Conservation (phyloP, 371 early-diverging fungal genomes). For the Fennellomyces sp. region DNA sequence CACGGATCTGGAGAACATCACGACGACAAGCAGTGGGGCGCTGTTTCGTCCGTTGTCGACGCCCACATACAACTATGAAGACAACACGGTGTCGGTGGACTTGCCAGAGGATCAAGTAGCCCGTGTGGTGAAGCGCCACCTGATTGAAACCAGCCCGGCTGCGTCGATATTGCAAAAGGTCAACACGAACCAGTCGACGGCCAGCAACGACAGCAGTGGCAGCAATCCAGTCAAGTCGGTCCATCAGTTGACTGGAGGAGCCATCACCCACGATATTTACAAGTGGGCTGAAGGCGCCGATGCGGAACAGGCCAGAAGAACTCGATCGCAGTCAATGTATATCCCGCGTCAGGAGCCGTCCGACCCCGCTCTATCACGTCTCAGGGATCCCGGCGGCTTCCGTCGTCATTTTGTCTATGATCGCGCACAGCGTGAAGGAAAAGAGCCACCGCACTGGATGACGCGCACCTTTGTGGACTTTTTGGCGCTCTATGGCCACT, state of each 20-base stretch:
- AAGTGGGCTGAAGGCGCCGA: conserved; percentile 54
- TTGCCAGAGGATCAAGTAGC: conserved; percentile 70
- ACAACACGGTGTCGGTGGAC: conserved; percentile 47
- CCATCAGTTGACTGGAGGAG: conserved; percentile 54
- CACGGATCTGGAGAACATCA: conserved; percentile 33
- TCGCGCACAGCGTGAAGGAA: conserved; percentile 73
- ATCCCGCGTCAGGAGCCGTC: conserved; percentile 33
- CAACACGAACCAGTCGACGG: conserved; percentile 7
- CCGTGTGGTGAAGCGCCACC: conserved; percentile 67
- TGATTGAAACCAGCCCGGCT: conserved; percentile 53
- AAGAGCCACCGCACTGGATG: conserved; percentile 69
- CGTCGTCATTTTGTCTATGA: conserved; percentile 84
- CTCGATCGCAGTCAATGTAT: conserved; percentile 44
- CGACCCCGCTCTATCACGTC: conserved; percentile 41
- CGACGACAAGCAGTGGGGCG: conserved; percentile 24
- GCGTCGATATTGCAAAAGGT: conserved; percentile 27
- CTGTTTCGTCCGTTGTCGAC: conserved; percentile 40
- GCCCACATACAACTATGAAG: conserved; percentile 39
- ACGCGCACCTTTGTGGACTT: conserved; percentile 93
- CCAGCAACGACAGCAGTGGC: conserved; percentile 4
- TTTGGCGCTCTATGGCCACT: conserved; percentile 92
- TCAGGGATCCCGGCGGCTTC: conserved; percentile 86
- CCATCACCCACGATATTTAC: conserved; percentile 64
- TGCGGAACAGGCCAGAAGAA: conserved; percentile 36
- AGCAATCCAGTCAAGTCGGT: conserved; percentile 21